Base-by-base conservation (phyloP, 202 grass and related monocot species). In the Zoysia matrella region DNA sequence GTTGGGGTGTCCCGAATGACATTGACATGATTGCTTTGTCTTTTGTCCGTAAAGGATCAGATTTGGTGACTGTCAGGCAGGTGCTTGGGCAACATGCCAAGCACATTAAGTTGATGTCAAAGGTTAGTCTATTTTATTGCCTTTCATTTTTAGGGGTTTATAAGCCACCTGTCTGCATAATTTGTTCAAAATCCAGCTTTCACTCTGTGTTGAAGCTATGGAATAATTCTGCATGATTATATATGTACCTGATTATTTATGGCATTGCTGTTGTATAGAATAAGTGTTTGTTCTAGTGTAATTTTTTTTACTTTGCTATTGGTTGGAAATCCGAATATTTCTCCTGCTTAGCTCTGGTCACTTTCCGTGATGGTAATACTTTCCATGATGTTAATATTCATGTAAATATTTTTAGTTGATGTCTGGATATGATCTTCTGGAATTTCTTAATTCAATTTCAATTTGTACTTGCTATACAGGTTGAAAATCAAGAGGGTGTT, bases 401-500 rank as follows among this genome's bases (percentile, higher is more conserved):
- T 36, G 30, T 36, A 36, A 36, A 36, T 36, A 36, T 36, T 36
- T 36, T 36, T 36, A 36, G 30, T 36, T 36, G 30, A 36, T 36
- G 30, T 36, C 30, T 36, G 30, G 30, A 36, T 36, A 36, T 36
- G 30, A 36, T 36, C 30, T 36, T 36, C 30, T 36, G 30, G 30
- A 36, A 36, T 36, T 36, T 36, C 30, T 36, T 36, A 36, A 36
- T 36, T 36, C 30, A 36, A 36, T 36, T 36, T 41, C 68, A 9
- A 69, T 55, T 42, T 72, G n/a, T 52, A 6, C 56, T 22, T 72
- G 1, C 54, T 75, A 18, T 82, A 51, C 68, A 97, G 94, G 92
- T 97, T 85, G 94, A 97, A 63, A 97, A 94, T 81, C 94, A 97
- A 79, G 94, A 97, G 73, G 94, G 94, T 39, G 92, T 97, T 68